These are phyloP conservation scores for Heteromeles arbutifolia DNA, from an alignment of 306 rosid genomes.

Conservation along the genomic window DNA sequence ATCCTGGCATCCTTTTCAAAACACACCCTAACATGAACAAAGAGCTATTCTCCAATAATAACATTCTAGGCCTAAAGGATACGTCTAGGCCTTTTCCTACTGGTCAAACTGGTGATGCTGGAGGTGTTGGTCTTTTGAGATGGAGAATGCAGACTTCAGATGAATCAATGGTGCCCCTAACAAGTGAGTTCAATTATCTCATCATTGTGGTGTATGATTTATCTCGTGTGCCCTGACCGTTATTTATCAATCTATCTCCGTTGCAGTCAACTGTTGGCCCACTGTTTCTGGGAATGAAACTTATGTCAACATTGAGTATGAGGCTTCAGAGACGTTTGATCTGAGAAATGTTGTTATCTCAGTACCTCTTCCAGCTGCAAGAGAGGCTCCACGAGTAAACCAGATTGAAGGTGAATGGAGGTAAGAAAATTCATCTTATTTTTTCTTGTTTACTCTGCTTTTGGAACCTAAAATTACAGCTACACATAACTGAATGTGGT, in stretches of 20 bases:
- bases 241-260: slow-evolving; percentile 16
- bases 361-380: slow-evolving; percentile 94
- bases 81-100: slow-evolving; percentile 89
- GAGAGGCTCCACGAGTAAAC: slow-evolving; percentile 80
- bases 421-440: slow-evolving; percentile 21
- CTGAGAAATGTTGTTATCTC: slow-evolving; percentile 67
- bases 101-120: slow-evolving; percentile 73
- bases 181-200: slow-evolving; percentile 44
- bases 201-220: background rate
- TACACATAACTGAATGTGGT: background rate
- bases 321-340: slow-evolving; percentile 81
- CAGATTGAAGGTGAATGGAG: slow-evolving; percentile 95
- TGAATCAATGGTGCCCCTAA: slow-evolving; percentile 75
- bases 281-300: slow-evolving; percentile 94
- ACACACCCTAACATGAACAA: slow-evolving; percentile 98
- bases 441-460: background rate
- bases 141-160: slow-evolving; percentile 94
- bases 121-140: slow-evolving; percentile 76
- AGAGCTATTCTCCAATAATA: slow-evolving; percentile 76
- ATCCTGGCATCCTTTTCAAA: slow-evolving; percentile 81
- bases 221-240: slow-evolving; percentile 7
- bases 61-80: slow-evolving; percentile 62
- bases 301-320: slow-evolving; percentile 91
- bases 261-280: slow-evolving; percentile 99
- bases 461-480: background rate